phyloP scores from a whole-genome alignment of 768 basidiomycete genomes.

The Boletus speciosus region DNA sequence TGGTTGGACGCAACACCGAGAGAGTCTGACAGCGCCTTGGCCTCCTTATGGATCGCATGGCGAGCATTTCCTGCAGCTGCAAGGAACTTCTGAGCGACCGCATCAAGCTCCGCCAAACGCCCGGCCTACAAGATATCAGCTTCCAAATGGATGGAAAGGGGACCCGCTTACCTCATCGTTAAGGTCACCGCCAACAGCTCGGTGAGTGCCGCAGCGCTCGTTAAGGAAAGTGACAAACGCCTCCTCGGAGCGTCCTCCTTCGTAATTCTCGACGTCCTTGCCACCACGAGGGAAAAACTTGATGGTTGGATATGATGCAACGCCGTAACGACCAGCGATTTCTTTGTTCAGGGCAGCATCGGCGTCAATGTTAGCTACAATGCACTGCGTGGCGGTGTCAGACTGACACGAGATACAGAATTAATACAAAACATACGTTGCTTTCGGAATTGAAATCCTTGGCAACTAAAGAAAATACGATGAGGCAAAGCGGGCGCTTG shows the following conservation, averaged over 20 bases:
- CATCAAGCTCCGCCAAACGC: conserved; percentile 72
- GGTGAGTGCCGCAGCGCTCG: conserved; percentile 81
- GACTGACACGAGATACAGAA: neutral
- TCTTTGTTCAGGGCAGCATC: conserved; percentile 78
- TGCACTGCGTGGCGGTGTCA: conserved; percentile 50
- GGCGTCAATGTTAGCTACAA: conserved; percentile 89
- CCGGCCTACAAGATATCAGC: conserved; percentile 58
- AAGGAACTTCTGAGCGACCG: conserved; percentile 73
- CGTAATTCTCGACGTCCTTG: conserved; percentile 64
- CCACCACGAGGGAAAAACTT: conserved; percentile 85
- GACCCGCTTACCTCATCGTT: conserved; percentile 52
- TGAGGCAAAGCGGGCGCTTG: neutral
- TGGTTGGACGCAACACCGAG: conserved; percentile 59
- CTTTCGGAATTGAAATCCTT: conserved; percentile 72
- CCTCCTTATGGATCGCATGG: conserved; percentile 62
- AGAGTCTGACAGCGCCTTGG: conserved; percentile 45
- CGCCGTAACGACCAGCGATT: conserved; percentile 66
- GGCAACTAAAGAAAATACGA: conserved; percentile 51
- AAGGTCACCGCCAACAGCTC: conserved; percentile 79
- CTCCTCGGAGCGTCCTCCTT: conserved; percentile 64
- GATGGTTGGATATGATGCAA: conserved; percentile 87
- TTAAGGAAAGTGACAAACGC: conserved; percentile 81
- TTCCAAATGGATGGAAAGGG: neutral
- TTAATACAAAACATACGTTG: conserved; percentile 45
- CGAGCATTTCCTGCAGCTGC: conserved; percentile 53